Conservation (phyloP, 1,284 basidiomycete species). For the Pyrrhoderma lamaoense region DNA sequence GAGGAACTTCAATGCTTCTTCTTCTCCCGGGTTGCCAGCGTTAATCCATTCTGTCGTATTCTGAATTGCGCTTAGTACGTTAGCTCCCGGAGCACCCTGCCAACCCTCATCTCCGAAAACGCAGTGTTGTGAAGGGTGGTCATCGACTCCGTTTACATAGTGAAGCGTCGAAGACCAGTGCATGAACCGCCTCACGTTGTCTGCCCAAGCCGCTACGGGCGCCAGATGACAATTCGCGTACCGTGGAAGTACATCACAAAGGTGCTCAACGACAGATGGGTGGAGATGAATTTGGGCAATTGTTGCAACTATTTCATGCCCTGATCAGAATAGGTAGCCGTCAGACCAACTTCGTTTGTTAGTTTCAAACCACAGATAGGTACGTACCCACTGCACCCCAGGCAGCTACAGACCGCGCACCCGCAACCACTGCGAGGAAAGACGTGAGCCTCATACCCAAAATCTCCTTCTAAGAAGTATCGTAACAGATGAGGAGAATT, state of each 20-base stretch:
- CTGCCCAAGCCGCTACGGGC: constrained; percentile 83
- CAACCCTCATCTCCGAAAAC: constrained; percentile 79
- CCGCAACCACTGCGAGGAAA: background rate
- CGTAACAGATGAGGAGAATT: too few species aligned
- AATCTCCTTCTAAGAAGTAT: too few species aligned
- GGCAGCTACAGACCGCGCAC: background rate
- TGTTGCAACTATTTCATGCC: constrained; percentile 88
- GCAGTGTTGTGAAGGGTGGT: constrained; percentile 73
- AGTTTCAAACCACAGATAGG: too few species aligned
- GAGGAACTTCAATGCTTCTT: constrained; percentile 80
- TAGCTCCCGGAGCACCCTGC: constrained; percentile 57
- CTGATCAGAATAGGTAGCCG: constrained; percentile 29
- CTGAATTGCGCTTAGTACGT: constrained; percentile 68
- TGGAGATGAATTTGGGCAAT: constrained; percentile 89
- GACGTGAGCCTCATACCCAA: background rate
- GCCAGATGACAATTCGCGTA: constrained; percentile 67
- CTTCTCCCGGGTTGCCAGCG: constrained; percentile 30
- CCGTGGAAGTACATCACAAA: constrained; percentile 65
- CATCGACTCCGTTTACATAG: constrained; percentile 67
- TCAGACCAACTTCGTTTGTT: too few species aligned
- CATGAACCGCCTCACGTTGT: constrained; percentile 48
- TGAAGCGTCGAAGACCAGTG: constrained; percentile 68
- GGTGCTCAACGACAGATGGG: constrained; percentile 57
- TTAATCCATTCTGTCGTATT: constrained; percentile 38
- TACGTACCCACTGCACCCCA: constrained; percentile 3